A percentile compares a stretch with the other conserved stretches of the same genome.
Evolutionary conservation across 1,284 basidiomycete species (phyloP).

Genomic region (Erythrobasidium hasegawianum): DNA sequence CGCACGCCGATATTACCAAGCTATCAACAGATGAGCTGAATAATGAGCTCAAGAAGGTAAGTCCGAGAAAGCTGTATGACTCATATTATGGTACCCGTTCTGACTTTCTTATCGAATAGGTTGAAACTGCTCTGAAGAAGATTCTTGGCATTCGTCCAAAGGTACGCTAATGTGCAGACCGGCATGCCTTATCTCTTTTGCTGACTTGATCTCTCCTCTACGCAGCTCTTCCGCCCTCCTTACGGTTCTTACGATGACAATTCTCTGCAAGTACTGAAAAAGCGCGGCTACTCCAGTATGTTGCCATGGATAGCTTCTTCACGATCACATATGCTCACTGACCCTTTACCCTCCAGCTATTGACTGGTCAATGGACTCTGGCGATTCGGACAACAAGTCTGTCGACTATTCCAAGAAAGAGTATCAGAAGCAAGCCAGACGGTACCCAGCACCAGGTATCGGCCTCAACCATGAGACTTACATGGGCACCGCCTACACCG

Average conservation of each 20-base stretch:
- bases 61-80: too few relatives aligned
- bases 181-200: too few relatives aligned
- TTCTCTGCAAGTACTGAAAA: constrained; percentile 38
- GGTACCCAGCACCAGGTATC: constrained; percentile 31
- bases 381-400: constrained; percentile 31
- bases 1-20: constrained; percentile 43
- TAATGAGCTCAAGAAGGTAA: constrained; percentile 38
- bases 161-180: too few relatives aligned
- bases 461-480: constrained; percentile 32
- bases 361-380: constrained; percentile 35
- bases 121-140: constrained; percentile 43
- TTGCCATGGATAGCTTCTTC: constrained; percentile 40
- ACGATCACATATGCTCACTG: constrained; percentile 1
- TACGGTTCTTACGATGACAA: constrained; percentile 39
- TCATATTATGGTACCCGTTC: neutral
- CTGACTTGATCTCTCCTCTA: too few relatives aligned
- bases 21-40: constrained; percentile 39
- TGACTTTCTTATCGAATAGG: neutral
- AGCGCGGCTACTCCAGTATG: constrained; percentile 44
- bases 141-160: constrained; percentile 46
- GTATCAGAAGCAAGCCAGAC: constrained; percentile 24
- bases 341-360: constrained; percentile 1
- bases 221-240: constrained; percentile 40
- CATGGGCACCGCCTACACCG: constrained; percentile 15
- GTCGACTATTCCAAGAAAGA: constrained; percentile 6